Evolutionary conservation across 2,329 filamentous ascomycete species (phyloP).

Genomic region (Rutstroemia sp.): DNA sequence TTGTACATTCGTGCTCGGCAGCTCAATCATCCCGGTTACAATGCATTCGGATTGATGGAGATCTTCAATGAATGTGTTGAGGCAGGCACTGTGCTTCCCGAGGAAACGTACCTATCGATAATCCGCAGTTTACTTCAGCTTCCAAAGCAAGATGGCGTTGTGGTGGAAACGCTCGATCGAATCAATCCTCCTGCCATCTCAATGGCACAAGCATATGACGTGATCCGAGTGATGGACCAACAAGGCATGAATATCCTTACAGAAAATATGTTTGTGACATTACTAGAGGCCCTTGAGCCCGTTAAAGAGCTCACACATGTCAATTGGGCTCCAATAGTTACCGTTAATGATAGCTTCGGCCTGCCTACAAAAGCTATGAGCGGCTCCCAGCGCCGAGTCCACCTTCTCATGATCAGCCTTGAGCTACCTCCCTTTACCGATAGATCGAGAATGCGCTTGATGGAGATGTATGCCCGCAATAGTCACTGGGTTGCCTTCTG

Average conservation of each 20-base stretch:
- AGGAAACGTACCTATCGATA: conserved; percentile 30
- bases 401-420: conserved; percentile 39
- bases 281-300: conserved; percentile 20
- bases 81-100: conserved; percentile 9
- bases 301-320: background rate
- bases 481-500: conserved; percentile 51
- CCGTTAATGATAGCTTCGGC: conserved; percentile 17
- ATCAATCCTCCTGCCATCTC: conserved; percentile 13
- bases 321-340: conserved; percentile 23
- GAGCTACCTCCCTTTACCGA: conserved; percentile 36
- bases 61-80: conserved; percentile 20
- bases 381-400: conserved; percentile 28
- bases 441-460: conserved; percentile 33
- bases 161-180: background rate
- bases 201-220: conserved; percentile 28
- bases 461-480: conserved; percentile 40
- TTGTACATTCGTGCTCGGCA: conserved; percentile 33
- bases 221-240: conserved; percentile 36
- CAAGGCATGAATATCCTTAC: conserved; percentile 35
- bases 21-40: conserved; percentile 34
- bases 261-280: conserved; percentile 23
- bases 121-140: conserved; percentile 31
- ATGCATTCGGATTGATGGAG: conserved; percentile 28
- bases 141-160: background rate
- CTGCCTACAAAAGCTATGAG: conserved; percentile 16